Evolutionary conservation across 345 rosid species (phyloP), one percentile per base, ranked within the genome.

Genomic region (Populus deltoides): DNA sequence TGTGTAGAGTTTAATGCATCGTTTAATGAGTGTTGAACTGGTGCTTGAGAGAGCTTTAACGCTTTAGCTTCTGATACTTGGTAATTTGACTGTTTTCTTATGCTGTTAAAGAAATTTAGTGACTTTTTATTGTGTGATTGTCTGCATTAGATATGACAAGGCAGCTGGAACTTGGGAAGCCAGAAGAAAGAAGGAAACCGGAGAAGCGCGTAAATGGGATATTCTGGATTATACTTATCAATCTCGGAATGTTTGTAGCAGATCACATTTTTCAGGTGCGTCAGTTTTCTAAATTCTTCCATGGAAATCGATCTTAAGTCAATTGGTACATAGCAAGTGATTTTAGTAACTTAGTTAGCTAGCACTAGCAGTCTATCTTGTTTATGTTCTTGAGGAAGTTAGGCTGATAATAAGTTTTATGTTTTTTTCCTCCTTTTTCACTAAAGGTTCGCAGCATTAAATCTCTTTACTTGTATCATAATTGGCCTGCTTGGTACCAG

Each of bases 191-290:
- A 43, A 67, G 70, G 75, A 91, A 89, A 72, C 90, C 90, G 7
- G 81, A 75, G 74, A 92, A 85, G 68, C 86, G 84, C 0, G 93
- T 86, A 20, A 92, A 87, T 63, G 98, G 94, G 24, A 84, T 93
- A 25, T 94, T 92, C 80, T 94, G 95, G 96, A 90, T 93, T 78
- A 92, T 94, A 81, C 97, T 94, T 77, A 78, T 93, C 62, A 93
- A 93, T 86, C 85, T 94, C 77, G 97, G 91, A 69, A 71, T 94
- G 8, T 94, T 81, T 78, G 89, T 81, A 7, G 97, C 92, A 2
- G 97, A 93, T 78, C 97, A 93, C 85, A 83, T 90, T 82, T 82
- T 94, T 85, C 91, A 90, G 93, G 98, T 94, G 82, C 72, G 67
- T 11, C 0, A 17, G 5, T 15, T 6, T 33, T 5, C 22, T 66